Conservation (phyloP, 202 grass and related monocot genomes). For the Digitaria exilis region DNA sequence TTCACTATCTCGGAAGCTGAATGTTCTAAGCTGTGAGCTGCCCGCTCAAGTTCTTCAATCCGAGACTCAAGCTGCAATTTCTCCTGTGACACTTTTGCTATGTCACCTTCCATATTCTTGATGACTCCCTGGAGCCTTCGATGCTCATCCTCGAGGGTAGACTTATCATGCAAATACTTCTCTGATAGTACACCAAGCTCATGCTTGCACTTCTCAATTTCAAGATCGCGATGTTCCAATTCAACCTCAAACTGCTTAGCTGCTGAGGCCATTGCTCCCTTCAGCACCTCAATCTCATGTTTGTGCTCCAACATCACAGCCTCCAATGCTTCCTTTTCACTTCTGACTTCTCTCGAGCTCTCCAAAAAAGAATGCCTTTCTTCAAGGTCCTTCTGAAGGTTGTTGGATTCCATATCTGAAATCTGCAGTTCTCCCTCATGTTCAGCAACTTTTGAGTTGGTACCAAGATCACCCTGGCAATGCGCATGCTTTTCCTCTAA, state of each 20-base stretch:
- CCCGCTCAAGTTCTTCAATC: conserved; percentile 51
- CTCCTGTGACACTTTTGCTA: conserved; percentile 51
- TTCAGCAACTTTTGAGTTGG: conserved; percentile 43
- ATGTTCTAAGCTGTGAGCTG: conserved; percentile 33
- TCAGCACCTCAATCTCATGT: conserved; percentile 68
- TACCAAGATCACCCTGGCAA: conserved; percentile 29
- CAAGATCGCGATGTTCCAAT: conserved; percentile 52
- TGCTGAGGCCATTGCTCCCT: conserved; percentile 56
- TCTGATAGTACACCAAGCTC: conserved; percentile 52
- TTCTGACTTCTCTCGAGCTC: conserved; percentile 30
- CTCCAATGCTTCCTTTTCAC: conserved; percentile 53
- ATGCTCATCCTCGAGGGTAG: conserved; percentile 61
- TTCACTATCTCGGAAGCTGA: conserved; percentile 44
- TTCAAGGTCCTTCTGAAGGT: conserved; percentile 52
- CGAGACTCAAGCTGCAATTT: conserved; percentile 38
- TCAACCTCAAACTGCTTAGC: conserved; percentile 62
- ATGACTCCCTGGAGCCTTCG: conserved; percentile 44
- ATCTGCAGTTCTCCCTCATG: conserved; percentile 40
- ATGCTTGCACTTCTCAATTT: conserved; percentile 59
- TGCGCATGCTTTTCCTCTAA: conserved; percentile 58
- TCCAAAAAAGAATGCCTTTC: conserved; percentile 19
- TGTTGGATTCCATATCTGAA: conserved; percentile 43
- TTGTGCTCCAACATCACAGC: conserved; percentile 46
- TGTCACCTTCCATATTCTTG: conserved; percentile 39
- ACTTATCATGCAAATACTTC: conserved; percentile 68